These are phyloP conservation scores for Purpureocillium takamizusanense DNA, from an alignment of 2,329 filamentous ascomycete genomes.

Conservation along the genomic window DNA sequence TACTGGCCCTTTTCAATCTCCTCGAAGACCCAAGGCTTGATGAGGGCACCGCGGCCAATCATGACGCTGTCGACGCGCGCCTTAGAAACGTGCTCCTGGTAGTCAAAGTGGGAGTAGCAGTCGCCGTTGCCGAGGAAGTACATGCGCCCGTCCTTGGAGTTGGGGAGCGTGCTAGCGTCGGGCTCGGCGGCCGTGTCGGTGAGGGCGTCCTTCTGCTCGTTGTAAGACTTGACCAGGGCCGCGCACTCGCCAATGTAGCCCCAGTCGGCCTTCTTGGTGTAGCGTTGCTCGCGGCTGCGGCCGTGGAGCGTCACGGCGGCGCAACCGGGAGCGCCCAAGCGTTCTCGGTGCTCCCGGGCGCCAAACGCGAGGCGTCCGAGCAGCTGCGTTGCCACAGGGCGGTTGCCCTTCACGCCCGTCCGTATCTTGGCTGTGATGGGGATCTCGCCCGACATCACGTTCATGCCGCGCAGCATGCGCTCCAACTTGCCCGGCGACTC, in stretches of 20 bases:
- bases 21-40: slow-evolving; percentile 98
- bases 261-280: slow-evolving; percentile 91
- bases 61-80: slow-evolving; percentile 87
- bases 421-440: slow-evolving; percentile 94
- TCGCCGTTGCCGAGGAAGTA: slow-evolving; percentile 97
- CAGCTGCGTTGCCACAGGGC: slow-evolving; percentile 71
- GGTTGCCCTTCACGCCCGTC: slow-evolving; percentile 74
- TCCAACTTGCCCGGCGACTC: slow-evolving; percentile 82
- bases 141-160: slow-evolving; percentile 56
- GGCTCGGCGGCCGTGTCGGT: slow-evolving; percentile 71
- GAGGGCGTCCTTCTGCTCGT: slow-evolving; percentile 54
- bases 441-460: slow-evolving; percentile 78
- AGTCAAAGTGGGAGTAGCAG: slow-evolving; percentile 87
- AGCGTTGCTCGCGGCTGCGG: slow-evolving; percentile 86
- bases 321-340: slow-evolving; percentile 70
- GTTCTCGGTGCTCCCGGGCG: slow-evolving; percentile 58
- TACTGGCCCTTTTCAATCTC: slow-evolving; percentile 90
- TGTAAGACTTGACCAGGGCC: slow-evolving; percentile 72
- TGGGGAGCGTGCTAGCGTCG: slow-evolving; percentile 64
- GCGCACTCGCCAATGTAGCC: slow-evolving; percentile 86
- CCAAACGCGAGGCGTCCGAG: slow-evolving; percentile 79
- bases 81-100: slow-evolving; percentile 67
- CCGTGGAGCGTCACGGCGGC: slow-evolving; percentile 96
- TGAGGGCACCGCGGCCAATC: slow-evolving; percentile 89
- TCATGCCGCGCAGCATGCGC: slow-evolving; percentile 95